Base-by-base conservation (phyloP, 805 yeast species). In the Dipodascopsis uninucleata region DNA sequence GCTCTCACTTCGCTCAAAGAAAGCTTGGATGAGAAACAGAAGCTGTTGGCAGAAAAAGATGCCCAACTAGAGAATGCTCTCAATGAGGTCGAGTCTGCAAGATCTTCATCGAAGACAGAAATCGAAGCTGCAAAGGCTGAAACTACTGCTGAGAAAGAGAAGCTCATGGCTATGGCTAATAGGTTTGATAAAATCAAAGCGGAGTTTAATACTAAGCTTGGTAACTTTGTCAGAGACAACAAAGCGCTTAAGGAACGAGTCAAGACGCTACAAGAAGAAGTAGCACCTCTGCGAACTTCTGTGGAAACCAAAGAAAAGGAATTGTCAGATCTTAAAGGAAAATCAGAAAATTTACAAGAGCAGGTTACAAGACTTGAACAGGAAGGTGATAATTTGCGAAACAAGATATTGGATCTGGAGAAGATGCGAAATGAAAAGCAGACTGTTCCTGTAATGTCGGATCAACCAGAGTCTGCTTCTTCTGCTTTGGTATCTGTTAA, bases 121-220 rank as follows among this genome's bases (percentile, higher is more conserved):
- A 23, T 49, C n/a, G 44, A 31, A 17, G 31, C 16, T 39, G 31
- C 41, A 25, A 36, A 33, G 20, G 41, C 36, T n/a, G 44, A 45
- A 9, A 41, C 56, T 1, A 35, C 35, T 3, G 45, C 48, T 6
- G 56, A 54, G 23, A 43, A 52, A 36, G 44, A 39, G 23, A 45
- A 55, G 4, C 53, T 49, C 38, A 54, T 52, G 43, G 41, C 33
- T 8, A 46, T 18, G 34, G 41, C 17, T 4, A 32, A 28, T 21
- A 42, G 37, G 31, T 26, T 52, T 21, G 48, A 36, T 29, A 46
- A 40, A 24, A 45, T 61, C 23, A 53, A 39, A 41, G 48, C 42
- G 17, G 63, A 61, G 48, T 57, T 57, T 18, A 59, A 56, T 41
- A 48, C 46, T 12, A 61, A 61, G 52, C 52, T 61, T 31, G 32